These are phyloP conservation scores for Gigaspora rosea DNA, from an alignment of 192 early-diverging fungal genomes.

Conservation along the genomic window DNA sequence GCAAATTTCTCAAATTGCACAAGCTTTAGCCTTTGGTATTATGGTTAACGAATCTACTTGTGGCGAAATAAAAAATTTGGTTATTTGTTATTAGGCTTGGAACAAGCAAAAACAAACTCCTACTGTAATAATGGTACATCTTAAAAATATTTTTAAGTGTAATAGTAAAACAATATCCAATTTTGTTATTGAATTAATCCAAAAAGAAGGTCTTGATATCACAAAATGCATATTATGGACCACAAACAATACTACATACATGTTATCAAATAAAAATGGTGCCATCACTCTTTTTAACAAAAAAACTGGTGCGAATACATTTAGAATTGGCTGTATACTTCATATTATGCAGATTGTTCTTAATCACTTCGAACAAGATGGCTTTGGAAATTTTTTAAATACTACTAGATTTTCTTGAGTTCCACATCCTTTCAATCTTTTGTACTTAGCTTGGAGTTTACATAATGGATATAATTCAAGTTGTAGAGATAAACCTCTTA, in stretches of 20 bases:
- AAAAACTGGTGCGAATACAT: background rate
- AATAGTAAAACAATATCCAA: conserved; percentile 1
- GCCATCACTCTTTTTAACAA: background rate
- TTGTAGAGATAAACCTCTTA: background rate
- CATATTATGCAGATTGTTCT: background rate
- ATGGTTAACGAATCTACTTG: background rate
- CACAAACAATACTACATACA: conserved; percentile 1
- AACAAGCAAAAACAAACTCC: background rate
- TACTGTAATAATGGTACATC: background rate
- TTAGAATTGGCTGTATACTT: background rate
- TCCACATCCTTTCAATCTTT: background rate
- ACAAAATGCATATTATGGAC: background rate
- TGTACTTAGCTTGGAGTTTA: background rate
- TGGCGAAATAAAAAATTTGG: background rate
- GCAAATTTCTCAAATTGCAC: background rate
- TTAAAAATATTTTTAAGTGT: background rate
- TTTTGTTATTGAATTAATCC: background rate
- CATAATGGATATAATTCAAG: background rate
- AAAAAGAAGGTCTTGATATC: background rate
- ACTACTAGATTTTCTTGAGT: background rate
- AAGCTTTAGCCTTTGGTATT: background rate
- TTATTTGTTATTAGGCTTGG: background rate
- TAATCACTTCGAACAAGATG: background rate
- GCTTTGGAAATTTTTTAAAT: background rate
- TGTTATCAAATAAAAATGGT: background rate